Evolutionary conservation across 2,329 filamentous ascomycete species (phyloP).

Genomic region (Fusarium burgessii): DNA sequence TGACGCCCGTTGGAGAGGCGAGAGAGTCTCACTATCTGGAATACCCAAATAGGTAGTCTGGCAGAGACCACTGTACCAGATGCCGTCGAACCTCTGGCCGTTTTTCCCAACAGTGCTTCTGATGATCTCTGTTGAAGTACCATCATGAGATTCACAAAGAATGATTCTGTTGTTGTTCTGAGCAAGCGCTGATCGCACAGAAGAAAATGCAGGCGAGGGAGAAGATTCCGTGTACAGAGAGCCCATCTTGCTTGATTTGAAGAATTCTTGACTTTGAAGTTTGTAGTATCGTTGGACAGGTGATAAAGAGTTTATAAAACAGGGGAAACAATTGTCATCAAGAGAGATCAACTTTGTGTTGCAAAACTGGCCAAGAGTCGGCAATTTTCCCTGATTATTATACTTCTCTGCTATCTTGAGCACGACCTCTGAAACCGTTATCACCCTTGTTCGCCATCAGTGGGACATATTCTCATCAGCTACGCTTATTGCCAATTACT

Average conservation of each 20-base stretch:
- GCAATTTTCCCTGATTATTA: background rate
- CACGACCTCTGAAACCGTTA: background rate
- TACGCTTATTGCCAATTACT: background rate
- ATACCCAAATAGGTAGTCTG: conserved; percentile 23
- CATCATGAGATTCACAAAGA: conserved; percentile 20
- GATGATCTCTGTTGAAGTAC: conserved; percentile 19
- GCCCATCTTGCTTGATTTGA: background rate
- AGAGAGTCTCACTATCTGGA: conserved; percentile 19
- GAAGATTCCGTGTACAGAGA: background rate
- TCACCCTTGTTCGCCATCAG: background rate
- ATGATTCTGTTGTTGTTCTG: conserved; percentile 1
- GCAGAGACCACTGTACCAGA: conserved; percentile 29
- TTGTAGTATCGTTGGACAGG: background rate
- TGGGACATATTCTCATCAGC: background rate
- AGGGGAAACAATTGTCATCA: background rate
- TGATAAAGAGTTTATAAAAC: too few species aligned
- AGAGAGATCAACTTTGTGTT: background rate
- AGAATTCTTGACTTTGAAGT: background rate
- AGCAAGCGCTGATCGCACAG: background rate
- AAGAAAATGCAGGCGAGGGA: background rate
- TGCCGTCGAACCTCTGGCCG: conserved; percentile 20
- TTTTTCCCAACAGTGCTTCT: conserved; percentile 9
- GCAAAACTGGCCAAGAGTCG: background rate
- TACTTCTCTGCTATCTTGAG: background rate
- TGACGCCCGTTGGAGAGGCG: conserved; percentile 10